Base-by-base conservation (phyloP, 352 stramenopile genomes). In the Hyphochytrium catenoides region DNA sequence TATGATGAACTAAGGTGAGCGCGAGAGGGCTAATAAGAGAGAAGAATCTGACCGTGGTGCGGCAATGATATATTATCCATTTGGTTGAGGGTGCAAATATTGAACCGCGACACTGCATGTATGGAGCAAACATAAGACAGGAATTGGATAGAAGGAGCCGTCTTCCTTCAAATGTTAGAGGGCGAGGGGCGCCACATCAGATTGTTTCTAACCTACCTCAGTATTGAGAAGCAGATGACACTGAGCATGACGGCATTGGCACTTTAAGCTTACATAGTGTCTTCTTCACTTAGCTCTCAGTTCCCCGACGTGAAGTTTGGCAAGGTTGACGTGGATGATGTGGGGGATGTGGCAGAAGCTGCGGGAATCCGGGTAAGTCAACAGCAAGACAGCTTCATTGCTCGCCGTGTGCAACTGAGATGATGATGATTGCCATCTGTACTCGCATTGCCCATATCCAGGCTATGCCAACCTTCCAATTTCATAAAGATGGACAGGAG, bases 271-370 rank as follows among this genome's bases (percentile, higher is more conserved):
- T 19, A 26, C 30, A 21, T 17, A n/a, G 26, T 11, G 11, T 30
- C 11, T 17, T 12, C 30, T 34, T 24, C 30, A 21, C 5, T 24
- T 31, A 4, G 12, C 12, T 14, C 21, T 3, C 17, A 34, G n/a
- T 21, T 2, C 19, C 4, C 4, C 22, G 29, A 2, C n/a, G 30
- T 14, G 5, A 2, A 43, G 8, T 4, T 34, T 31, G 61, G 62
- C 41, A 84, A 84, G 50, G 46, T 84, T 26, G 70, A 84, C 21
- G 70, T 84, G 11, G 70, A 84, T 19, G 61, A 82, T 9, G 41
- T 82, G 22, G 65, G 72, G 39, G 64, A 79, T 26, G 78, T 64
- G 16, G 70, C 70, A 0, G 52, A 62, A 6, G 70, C 73, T 41
- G 70, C 67, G 23, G 70, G 70, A 20, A 68, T 84, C 18, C 66